These are phyloP conservation scores for Davidsoniella virescens DNA, from an alignment of 2,329 filamentous ascomycete genomes.

Conservation along the genomic window DNA sequence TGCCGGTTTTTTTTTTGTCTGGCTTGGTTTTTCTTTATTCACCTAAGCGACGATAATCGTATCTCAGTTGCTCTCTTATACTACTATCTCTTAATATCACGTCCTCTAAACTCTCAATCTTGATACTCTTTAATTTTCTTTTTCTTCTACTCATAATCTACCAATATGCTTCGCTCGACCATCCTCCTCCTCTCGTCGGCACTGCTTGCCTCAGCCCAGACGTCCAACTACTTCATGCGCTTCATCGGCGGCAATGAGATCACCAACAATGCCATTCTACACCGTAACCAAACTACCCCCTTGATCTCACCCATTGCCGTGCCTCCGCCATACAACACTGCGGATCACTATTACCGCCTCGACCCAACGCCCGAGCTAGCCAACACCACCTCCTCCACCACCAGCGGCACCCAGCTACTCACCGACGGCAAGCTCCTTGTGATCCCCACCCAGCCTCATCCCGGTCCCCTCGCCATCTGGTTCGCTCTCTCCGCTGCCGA, in stretches of 20 bases:
- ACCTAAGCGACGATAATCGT: background rate
- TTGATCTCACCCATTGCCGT: constrained; percentile 8
- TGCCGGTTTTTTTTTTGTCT: background rate
- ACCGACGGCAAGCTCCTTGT: constrained; percentile 3
- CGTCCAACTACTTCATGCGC: constrained; percentile 10
- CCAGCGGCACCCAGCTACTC: background rate
- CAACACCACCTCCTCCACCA: background rate
- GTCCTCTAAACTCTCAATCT: background rate
- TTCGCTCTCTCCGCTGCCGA: constrained; percentile 2
- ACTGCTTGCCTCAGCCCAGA: constrained; percentile 4
- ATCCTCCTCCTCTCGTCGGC: constrained; percentile 1
- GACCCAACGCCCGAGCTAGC: constrained; percentile 4
- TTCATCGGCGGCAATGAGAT: constrained; percentile 10
- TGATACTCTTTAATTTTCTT: background rate
- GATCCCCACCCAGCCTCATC: constrained; percentile 10
- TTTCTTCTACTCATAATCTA: background rate
- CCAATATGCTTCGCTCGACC: constrained; percentile 3
- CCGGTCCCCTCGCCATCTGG: constrained; percentile 6
- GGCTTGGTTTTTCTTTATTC: background rate
- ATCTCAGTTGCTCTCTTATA: background rate
- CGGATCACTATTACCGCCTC: constrained; percentile 12
- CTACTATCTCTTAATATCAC: background rate
- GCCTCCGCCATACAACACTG: constrained; percentile 5
- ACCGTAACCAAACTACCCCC: constrained; percentile 10
- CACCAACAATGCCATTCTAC: constrained; percentile 8